A percentile compares a stretch with the other conserved stretches of the same genome.
These are phyloP conservation scores for Elaeagnus macrophylla DNA, from an alignment of 306 rosid genomes.

Conservation along the genomic window DNA sequence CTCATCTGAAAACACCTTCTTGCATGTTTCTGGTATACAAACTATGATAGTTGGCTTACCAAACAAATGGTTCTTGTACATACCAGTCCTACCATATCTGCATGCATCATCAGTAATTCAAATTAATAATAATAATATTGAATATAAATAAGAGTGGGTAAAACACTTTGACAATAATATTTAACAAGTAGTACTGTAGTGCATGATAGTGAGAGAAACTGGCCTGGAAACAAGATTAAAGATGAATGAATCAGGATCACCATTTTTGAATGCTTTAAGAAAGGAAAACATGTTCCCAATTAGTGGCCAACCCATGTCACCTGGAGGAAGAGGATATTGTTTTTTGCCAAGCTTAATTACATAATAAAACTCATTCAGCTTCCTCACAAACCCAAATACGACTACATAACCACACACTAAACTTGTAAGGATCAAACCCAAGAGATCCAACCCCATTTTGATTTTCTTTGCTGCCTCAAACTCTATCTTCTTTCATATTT, in stretches of 20 bases:
- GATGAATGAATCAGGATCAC: conserved; percentile 1
- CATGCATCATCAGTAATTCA: not conserved
- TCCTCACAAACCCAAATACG: conserved; percentile 30
- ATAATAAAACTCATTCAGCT: conserved; percentile 34
- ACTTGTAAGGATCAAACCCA: not conserved
- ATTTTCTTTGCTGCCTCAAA: not conserved
- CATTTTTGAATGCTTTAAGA: not conserved
- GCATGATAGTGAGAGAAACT: not conserved
- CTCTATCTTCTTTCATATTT: too few species aligned
- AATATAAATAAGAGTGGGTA: too few species aligned
- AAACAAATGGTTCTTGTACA: conserved; percentile 24
- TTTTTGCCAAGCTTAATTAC: conserved; percentile 2
- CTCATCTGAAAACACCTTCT: conserved; percentile 16
- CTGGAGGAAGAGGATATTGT: not conserved
- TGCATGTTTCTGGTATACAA: conserved; percentile 12
- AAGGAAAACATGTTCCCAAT: not conserved
- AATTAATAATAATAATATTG: not conserved
- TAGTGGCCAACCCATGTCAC: not conserved
- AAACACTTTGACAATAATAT: too few species aligned
- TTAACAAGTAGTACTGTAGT: too few species aligned
- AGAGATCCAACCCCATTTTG: not conserved
- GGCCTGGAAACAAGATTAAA: not conserved
- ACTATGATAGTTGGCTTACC: conserved; percentile 18
- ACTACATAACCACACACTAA: conserved; percentile 24
- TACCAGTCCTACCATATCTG: conserved; percentile 21